These are phyloP conservation scores for Neofusicoccum ribis DNA, from an alignment of 2,329 filamentous ascomycete genomes.

Conservation along the genomic window DNA sequence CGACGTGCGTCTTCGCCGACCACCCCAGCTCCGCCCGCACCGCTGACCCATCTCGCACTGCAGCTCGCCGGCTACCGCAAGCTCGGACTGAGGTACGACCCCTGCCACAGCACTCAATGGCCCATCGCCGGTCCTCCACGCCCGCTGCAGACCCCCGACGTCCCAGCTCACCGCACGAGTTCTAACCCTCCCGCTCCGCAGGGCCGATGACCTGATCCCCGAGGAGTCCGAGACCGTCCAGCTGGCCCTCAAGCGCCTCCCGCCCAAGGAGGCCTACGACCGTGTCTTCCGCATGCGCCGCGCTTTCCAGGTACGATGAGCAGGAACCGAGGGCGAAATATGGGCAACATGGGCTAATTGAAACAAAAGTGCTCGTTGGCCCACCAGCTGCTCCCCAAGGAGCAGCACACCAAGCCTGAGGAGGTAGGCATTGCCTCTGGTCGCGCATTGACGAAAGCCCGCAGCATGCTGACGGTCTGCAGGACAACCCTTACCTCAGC, in stretches of 20 bases:
- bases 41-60: conserved; percentile 17
- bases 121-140: background rate
- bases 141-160: background rate
- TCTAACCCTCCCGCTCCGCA: conserved; percentile 47
- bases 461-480: conserved; percentile 26
- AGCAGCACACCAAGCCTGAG: conserved; percentile 67
- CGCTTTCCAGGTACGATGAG: conserved; percentile 73
- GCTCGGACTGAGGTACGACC: conserved; percentile 79
- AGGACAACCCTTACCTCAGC: conserved; percentile 68
- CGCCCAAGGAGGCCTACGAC: conserved; percentile 89
- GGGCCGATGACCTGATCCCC: conserved; percentile 90
- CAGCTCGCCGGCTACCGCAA: conserved; percentile 83
- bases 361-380: conserved; percentile 61
- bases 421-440: conserved; percentile 51
- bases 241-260: conserved; percentile 85
- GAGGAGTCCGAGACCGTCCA: conserved; percentile 89
- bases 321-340: background rate
- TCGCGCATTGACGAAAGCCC: background rate
- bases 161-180: background rate
- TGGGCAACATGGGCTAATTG: conserved; percentile 23
- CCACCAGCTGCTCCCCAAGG: conserved; percentile 64
- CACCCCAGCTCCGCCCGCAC: background rate
- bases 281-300: conserved; percentile 96
- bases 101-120: conserved; percentile 15
- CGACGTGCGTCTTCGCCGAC: conserved; percentile 46